A percentile compares a stretch with the other conserved stretches of the same genome.
These are phyloP conservation scores for Wickerhamomyces strasburgensis DNA, from an alignment of 805 yeast genomes.

Conservation along the genomic window DNA sequence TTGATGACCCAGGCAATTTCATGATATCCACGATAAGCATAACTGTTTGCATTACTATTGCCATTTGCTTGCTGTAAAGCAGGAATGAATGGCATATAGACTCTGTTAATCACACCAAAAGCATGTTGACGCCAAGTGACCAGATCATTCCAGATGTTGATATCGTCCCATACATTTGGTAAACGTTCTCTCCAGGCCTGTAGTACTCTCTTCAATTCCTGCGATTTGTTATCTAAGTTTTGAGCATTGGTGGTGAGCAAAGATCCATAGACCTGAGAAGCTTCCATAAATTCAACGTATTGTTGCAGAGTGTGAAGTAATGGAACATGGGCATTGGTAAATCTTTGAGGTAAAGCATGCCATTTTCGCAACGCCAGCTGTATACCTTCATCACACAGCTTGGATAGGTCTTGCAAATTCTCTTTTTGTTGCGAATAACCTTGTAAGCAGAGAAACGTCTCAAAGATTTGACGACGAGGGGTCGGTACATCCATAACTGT, in stretches of 20 bases:
- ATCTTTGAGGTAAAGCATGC: constrained; percentile 76
- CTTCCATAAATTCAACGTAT: constrained; percentile 95
- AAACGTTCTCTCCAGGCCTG: constrained; percentile 98
- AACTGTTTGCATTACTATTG: constrained; percentile 73
- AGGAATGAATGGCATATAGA: constrained; percentile 88
- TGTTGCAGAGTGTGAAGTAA: constrained; percentile 93
- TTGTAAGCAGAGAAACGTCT: constrained; percentile 88
- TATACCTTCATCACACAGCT: constrained; percentile 92
- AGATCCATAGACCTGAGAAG: constrained; percentile 87
- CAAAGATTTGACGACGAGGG: constrained; percentile 92
- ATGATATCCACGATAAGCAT: constrained; percentile 96
- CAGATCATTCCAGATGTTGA: constrained; percentile 94
- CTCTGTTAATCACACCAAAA: constrained; percentile 90
- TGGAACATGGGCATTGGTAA: constrained; percentile 82
- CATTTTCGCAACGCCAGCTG: constrained; percentile 89
- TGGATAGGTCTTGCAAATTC: constrained; percentile 76
- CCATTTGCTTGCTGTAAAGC: constrained; percentile 69
- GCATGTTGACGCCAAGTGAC: constrained; percentile 99
- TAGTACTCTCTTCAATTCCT: constrained; percentile 87
- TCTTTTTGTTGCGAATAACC: constrained; percentile 90
- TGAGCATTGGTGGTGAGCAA: constrained; percentile 86
- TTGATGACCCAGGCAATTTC: constrained; percentile 99
- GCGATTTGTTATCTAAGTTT: constrained; percentile 87
- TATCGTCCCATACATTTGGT: constrained; percentile 97
- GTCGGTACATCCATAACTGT: constrained; percentile 99